These are phyloP conservation scores for Pseudodiploospora longispora DNA, from an alignment of 2,329 filamentous ascomycete species.

Conservation along the genomic window DNA sequence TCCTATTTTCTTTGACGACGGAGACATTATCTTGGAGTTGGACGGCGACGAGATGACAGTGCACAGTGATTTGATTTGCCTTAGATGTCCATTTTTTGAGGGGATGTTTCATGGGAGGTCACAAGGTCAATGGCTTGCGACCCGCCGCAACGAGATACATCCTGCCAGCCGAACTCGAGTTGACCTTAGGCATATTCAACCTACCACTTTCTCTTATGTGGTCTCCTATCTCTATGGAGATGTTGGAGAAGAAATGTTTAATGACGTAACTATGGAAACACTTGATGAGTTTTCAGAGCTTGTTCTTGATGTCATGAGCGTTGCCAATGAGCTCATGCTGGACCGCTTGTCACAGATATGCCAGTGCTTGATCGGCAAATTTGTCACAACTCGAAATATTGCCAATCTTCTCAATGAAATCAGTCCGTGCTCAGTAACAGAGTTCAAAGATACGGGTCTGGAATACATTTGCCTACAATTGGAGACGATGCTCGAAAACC, in stretches of 20 bases:
- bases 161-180: conserved; percentile 49
- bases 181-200: conserved; percentile 74
- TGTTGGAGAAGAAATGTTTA: conserved; percentile 70
- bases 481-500: conserved; percentile 86
- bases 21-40: conserved; percentile 72
- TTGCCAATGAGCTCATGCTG: conserved; percentile 92
- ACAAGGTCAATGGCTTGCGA: conserved; percentile 72
- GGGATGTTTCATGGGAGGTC: conserved; percentile 86
- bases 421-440: conserved; percentile 70
- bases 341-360: conserved; percentile 85
- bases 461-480: conserved; percentile 90
- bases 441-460: conserved; percentile 81
- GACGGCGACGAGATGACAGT: conserved; percentile 62
- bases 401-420: conserved; percentile 79
- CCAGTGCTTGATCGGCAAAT: conserved; percentile 73
- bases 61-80: conserved; percentile 73
- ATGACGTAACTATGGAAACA: conserved; percentile 60
- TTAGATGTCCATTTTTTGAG: conserved; percentile 86
- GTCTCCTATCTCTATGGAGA: conserved; percentile 79
- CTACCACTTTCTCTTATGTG: conserved; percentile 68
- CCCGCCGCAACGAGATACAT: conserved; percentile 44
- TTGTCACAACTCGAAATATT: conserved; percentile 80
- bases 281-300: conserved; percentile 81
- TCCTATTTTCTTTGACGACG: conserved; percentile 64
- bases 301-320: conserved; percentile 82